Evolutionary conservation across 2,329 filamentous ascomycete species (phyloP).

Genomic region (Sporothrix mexicana): DNA sequence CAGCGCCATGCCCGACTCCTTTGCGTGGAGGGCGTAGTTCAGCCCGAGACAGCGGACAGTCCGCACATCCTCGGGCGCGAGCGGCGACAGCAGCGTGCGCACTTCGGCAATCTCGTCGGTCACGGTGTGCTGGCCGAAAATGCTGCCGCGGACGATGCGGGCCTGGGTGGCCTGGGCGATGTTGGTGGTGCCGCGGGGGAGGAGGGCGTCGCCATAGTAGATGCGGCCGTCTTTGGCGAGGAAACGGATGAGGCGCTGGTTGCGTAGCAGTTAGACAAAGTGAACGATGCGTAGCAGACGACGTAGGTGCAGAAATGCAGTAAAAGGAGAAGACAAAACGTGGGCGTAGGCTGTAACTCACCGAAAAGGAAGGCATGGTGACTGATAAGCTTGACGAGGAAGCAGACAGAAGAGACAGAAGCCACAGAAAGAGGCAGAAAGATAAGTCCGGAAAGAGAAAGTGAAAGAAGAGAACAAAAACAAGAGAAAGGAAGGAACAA

Average conservation of each 20-base stretch:
- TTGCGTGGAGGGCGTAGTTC: constrained; percentile 75
- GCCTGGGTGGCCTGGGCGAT: constrained; percentile 66
- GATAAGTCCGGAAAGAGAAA: not conserved
- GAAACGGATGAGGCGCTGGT: constrained; percentile 73
- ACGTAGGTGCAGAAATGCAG: not conserved
- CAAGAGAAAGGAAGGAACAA: not conserved
- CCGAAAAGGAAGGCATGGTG: constrained; percentile 54
- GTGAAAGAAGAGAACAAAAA: not conserved
- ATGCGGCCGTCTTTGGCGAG: constrained; percentile 71
- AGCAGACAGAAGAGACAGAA: not conserved
- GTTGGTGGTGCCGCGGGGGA: constrained; percentile 65
- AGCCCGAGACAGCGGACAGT: constrained; percentile 73
- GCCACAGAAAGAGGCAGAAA: not conserved
- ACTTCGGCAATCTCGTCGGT: constrained; percentile 66
- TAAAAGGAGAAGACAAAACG: not conserved
- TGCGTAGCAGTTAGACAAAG: constrained; percentile 47
- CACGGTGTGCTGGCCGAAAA: constrained; percentile 68
- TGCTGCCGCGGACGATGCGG: constrained; percentile 66
- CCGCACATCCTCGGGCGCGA: constrained; percentile 66
- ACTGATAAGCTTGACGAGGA: not conserved
- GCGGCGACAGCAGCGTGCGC: constrained; percentile 64
- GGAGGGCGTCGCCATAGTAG: constrained; percentile 77
- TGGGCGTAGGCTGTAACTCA: constrained; percentile 41
- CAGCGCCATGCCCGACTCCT: constrained; percentile 70
- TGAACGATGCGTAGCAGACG: constrained; percentile 53